A percentile compares a stretch with the other conserved stretches of the same genome.
These are phyloP conservation scores for Apiospora sp. DNA, from an alignment of 2,329 filamentous ascomycete genomes.

Conservation along the genomic window DNA sequence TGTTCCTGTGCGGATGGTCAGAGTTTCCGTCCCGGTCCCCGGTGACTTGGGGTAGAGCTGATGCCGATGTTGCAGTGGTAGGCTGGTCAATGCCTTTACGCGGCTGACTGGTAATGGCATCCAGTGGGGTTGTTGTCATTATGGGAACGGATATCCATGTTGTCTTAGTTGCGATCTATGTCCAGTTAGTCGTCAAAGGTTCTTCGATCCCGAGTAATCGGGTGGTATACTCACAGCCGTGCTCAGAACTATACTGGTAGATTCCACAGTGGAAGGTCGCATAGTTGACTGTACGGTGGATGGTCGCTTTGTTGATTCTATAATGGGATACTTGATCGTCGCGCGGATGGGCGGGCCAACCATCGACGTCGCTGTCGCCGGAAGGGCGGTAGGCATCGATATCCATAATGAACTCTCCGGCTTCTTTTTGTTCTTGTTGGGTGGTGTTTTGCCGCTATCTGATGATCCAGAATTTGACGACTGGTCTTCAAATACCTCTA, in stretches of 20 bases:
- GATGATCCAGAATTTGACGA: background rate
- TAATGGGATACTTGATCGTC: background rate
- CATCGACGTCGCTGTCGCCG: background rate
- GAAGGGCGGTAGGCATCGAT: background rate
- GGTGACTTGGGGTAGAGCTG: slow-evolving; percentile 20
- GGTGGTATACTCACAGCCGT: slow-evolving; percentile 1
- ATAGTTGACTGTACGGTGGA: background rate
- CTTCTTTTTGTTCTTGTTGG: slow-evolving; percentile 15
- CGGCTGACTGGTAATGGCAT: slow-evolving; percentile 27
- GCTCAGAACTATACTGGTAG: slow-evolving; percentile 5
- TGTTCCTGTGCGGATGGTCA: slow-evolving; percentile 18
- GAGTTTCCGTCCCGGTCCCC: slow-evolving; percentile 12
- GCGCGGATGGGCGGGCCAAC: background rate
- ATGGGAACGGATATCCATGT: slow-evolving; percentile 25
- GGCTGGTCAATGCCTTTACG: slow-evolving; percentile 27
- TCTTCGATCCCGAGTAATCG: background rate
- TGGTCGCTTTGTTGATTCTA: background rate
- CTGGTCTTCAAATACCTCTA: background rate
- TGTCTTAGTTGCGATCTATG: slow-evolving; percentile 27
- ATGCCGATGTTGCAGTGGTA: background rate
- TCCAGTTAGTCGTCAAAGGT: slow-evolving; percentile 15
- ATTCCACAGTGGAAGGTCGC: background rate
- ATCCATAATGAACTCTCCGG: background rate
- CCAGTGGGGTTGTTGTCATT: slow-evolving; percentile 19
- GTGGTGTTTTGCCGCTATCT: background rate